Base-by-base conservation (phyloP, 2,329 filamentous ascomycete genomes). In the Chaetoscypha palmicola region DNA sequence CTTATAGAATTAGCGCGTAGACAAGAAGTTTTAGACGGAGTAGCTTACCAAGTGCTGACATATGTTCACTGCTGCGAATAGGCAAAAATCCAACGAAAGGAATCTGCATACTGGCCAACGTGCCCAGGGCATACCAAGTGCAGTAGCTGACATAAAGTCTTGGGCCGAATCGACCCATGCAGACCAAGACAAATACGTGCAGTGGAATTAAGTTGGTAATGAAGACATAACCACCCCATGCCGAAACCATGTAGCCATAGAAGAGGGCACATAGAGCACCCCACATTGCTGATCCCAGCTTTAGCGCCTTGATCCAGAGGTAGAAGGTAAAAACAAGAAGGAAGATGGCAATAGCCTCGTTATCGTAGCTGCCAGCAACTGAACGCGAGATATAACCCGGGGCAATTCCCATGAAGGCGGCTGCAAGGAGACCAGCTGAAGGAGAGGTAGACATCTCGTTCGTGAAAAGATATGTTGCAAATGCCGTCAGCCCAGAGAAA, bases 241-340 rank as follows among this genome's bases (percentile, higher is more conserved):
- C 94, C 38, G 91, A 92, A 53, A 98, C 92, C 92, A 98, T 98
- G 79, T 98, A 98, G 62, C 92, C 92, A 68, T 98, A 98, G 70
- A 94, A 97, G 43, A 98, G 75, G 33, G 92, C 92, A 58, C 90
- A 92, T 51, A 96, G 73, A 28, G 87, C 90, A 57, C 89, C 91
- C 91, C 91, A 98, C 67, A 96, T 86, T 65, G 94, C 89, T 39
- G 92, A 97, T 20, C 92, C 92, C 46, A 89, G 78, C 74, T 98
- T 98, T 56, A 98, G 76, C 16, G 92, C 88, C 76, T 97, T 97
- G 70, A 98, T 95, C 92, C 92, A 98, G 41, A 98, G 79, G 69
- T 82, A 98, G 69, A 98, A 98, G 64, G 92, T 98, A 66, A 95
- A 96, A 54, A 98, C 92, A 23, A 98, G 78, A 57, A 98, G 74